A percentile compares a stretch with the other conserved stretches of the same genome.
Conservation (phyloP, 2,329 filamentous ascomycete genomes). For the Xylariaceae sp. region DNA sequence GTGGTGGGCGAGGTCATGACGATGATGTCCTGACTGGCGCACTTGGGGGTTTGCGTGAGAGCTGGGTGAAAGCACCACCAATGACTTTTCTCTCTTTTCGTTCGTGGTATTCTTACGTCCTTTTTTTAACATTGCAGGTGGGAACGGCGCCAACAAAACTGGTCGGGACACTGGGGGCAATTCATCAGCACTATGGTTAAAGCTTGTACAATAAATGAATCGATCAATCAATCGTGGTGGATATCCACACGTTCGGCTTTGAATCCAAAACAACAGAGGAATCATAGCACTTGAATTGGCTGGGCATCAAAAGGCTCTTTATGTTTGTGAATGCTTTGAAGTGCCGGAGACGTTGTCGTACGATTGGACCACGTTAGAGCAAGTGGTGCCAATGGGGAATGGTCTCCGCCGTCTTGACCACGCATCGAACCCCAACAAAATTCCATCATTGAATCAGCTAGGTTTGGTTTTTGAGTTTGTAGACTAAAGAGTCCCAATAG, state of each 20-base stretch:
- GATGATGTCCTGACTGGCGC: conserved; percentile 15
- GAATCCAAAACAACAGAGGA: not conserved
- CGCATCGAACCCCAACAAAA: not conserved
- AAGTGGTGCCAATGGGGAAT: conserved; percentile 4
- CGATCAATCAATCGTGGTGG: conserved; percentile 9
- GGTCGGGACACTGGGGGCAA: conserved; percentile 12
- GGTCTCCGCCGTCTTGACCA: conserved; percentile 4
- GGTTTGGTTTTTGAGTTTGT: no score
- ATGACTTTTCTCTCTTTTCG: conserved; percentile 13
- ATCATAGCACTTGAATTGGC: not conserved
- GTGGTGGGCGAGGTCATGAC: conserved; percentile 21
- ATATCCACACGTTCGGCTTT: conserved; percentile 6
- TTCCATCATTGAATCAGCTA: no score
- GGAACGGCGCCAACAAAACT: conserved; percentile 18
- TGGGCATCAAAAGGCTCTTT: conserved; percentile 11
- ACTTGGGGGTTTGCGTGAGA: conserved; percentile 24
- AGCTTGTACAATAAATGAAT: conserved; percentile 19
- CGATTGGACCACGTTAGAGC: conserved; percentile 18
- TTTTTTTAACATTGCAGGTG: conserved; percentile 13
- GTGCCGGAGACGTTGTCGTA: conserved; percentile 20
- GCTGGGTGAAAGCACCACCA: conserved; percentile 17
- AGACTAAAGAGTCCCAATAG: no score
- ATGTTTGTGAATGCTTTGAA: conserved; percentile 12
- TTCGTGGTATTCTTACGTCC: not conserved
- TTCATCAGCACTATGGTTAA: conserved; percentile 12